A percentile compares a stretch with the other conserved stretches of the same genome.
These are phyloP conservation scores for Salix koriyanagi DNA, from an alignment of 345 rosid species.

Conservation along the genomic window DNA sequence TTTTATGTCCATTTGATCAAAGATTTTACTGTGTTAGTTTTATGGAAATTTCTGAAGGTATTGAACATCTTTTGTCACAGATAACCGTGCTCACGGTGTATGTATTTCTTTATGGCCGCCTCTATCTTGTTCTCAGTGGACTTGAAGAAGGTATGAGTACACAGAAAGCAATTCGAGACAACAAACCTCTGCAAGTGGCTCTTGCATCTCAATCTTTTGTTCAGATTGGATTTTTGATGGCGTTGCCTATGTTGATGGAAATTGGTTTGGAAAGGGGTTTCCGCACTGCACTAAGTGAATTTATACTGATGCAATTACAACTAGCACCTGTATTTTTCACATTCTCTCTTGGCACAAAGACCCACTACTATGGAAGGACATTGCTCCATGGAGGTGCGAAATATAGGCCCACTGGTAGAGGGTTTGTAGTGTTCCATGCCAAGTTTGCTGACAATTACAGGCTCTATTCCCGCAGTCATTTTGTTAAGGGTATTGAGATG, in stretches of 20 bases:
- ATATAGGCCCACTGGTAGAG: slow-evolving; percentile 94
- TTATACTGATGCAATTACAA: slow-evolving; percentile 91
- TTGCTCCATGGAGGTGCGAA: slow-evolving; percentile 97
- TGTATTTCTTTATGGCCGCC: slow-evolving; percentile 97
- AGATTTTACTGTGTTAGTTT: slow-evolving; percentile 2
- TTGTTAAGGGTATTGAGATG: slow-evolving; percentile 96
- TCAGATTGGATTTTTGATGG: slow-evolving; percentile 94
- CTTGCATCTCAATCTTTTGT: slow-evolving; percentile 98
- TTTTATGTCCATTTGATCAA: slow-evolving; percentile 1
- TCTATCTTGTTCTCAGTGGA: slow-evolving; percentile 95
- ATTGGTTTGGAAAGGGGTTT: slow-evolving; percentile 96
- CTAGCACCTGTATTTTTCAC: slow-evolving; percentile 97
- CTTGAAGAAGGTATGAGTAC: slow-evolving; percentile 74
- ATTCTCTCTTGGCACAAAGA: slow-evolving; percentile 97
- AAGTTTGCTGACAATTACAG: slow-evolving; percentile 98
- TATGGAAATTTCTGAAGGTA: background rate
- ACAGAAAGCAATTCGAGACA: slow-evolving; percentile 75
- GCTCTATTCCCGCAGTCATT: slow-evolving; percentile 96
- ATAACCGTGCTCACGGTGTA: slow-evolving; percentile 93
- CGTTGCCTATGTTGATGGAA: slow-evolving; percentile 99
- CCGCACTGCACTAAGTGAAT: slow-evolving; percentile 90
- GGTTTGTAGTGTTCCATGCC: slow-evolving; percentile 98
- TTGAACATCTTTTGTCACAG: slow-evolving; percentile 43
- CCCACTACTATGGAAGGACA: slow-evolving; percentile 94
- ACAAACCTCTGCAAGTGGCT: slow-evolving; percentile 93